These are phyloP conservation scores for Stylosanthes scabra DNA, from an alignment of 331 rosid genomes.

Conservation along the genomic window DNA sequence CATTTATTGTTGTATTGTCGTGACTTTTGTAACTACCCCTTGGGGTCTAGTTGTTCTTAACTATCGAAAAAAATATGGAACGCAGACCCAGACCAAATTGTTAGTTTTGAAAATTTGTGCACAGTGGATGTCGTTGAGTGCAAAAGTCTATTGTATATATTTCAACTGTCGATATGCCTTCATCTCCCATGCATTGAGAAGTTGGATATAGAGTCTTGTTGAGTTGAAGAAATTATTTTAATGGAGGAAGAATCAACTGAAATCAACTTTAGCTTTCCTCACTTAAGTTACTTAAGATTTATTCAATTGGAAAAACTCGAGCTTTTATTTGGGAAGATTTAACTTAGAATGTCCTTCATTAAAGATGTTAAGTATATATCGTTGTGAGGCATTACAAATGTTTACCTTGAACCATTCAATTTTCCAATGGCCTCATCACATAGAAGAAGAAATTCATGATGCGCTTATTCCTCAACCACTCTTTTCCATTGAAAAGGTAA, in stretches of 20 bases:
- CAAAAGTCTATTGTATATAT: conserved; percentile 15
- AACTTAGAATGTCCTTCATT: conserved; percentile 43
- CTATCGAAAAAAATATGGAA: conserved; percentile 33
- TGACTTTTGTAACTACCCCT: too few relatives aligned
- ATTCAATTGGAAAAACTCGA: too few relatives aligned
- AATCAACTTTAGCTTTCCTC: too few relatives aligned
- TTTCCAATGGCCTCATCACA: not conserved
- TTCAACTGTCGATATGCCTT: conserved; percentile 35
- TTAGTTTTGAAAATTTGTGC: conserved; percentile 28
- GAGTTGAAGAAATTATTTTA: not conserved
- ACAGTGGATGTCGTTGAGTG: conserved; percentile 23
- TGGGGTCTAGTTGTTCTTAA: too few relatives aligned
- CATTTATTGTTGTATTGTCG: too few relatives aligned
- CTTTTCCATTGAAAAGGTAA: conserved; percentile 24
- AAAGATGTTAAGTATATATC: not conserved
- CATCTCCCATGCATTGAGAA: conserved; percentile 27
- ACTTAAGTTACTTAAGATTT: too few relatives aligned
- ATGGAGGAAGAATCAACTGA: too few relatives aligned
- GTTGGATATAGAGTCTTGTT: conserved; percentile 25
- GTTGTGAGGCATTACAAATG: conserved; percentile 8
- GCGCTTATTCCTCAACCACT: conserved; percentile 3
- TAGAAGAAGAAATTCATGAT: not conserved
- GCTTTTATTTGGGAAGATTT: conserved; percentile 1
- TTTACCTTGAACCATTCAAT: conserved; percentile 1
- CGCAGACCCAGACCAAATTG: conserved; percentile 24